phyloP scores from a whole-genome alignment of 495 filamentous ascomycete genomes.

The Sabuloglossum arenarium region DNA sequence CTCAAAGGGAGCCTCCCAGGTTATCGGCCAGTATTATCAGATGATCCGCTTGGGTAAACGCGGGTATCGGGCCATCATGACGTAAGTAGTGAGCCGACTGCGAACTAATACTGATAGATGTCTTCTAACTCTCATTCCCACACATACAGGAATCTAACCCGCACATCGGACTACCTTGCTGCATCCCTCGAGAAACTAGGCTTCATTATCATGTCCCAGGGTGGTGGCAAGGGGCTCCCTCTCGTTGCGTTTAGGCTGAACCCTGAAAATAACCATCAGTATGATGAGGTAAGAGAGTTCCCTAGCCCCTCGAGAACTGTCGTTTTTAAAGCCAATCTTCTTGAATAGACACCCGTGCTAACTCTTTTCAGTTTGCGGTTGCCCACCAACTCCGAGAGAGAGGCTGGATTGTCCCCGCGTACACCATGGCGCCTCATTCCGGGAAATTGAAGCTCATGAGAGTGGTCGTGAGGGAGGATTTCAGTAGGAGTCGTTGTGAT shows the following conservation, averaged over 20 bases:
- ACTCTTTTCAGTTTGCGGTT: slow-evolving; percentile 28
- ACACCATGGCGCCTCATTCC: slow-evolving; percentile 82
- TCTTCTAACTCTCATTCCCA: neutral
- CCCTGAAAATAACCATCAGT: slow-evolving; percentile 34
- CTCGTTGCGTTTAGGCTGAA: slow-evolving; percentile 69
- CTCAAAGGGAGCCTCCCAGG: slow-evolving; percentile 75
- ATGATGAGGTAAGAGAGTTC: slow-evolving; percentile 37
- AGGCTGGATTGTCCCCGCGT: slow-evolving; percentile 82
- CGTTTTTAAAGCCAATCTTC: no score
- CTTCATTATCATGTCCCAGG: slow-evolving; percentile 70
- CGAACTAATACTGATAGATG: neutral
- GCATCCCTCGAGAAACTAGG: slow-evolving; percentile 44
- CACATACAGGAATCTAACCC: slow-evolving; percentile 40
- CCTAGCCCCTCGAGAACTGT: neutral
- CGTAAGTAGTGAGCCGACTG: slow-evolving; percentile 8
- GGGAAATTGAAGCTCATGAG: slow-evolving; percentile 65
- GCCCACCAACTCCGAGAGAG: slow-evolving; percentile 66
- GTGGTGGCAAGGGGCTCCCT: slow-evolving; percentile 50
- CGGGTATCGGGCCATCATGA: slow-evolving; percentile 74
- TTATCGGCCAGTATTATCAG: slow-evolving; percentile 94
- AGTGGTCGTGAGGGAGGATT: slow-evolving; percentile 77
- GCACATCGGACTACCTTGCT: slow-evolving; percentile 62
- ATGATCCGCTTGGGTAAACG: slow-evolving; percentile 79
- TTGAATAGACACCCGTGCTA: neutral
- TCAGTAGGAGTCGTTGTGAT: slow-evolving; percentile 56